phyloP scores from a whole-genome alignment of 805 yeast species.

The Candida qinlingensis region DNA sequence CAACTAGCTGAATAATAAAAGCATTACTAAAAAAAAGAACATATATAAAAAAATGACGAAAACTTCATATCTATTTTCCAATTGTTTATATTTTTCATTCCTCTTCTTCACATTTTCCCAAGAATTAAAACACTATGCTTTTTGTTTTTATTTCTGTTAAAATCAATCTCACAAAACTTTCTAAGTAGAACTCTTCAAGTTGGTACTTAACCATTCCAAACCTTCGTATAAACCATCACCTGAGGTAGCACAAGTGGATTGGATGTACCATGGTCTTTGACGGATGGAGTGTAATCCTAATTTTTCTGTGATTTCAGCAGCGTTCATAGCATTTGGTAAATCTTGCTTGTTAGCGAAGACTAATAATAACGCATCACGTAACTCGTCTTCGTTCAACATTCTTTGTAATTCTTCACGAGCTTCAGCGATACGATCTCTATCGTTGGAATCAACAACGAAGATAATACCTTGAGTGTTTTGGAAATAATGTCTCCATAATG shows the following conservation, averaged over 20 bases:
- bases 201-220: conserved; percentile 92
- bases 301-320: conserved; percentile 97
- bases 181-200: conserved; percentile 66
- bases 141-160: too few relatives aligned
- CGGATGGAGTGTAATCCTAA: conserved; percentile 94
- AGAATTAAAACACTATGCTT: too few relatives aligned
- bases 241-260: conserved; percentile 97
- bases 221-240: conserved; percentile 99
- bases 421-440: conserved; percentile 95
- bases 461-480: conserved; percentile 98
- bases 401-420: conserved; percentile 98
- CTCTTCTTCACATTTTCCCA: neutral
- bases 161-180: neutral
- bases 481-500: conserved; percentile 98
- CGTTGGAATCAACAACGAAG: conserved; percentile 96
- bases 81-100: neutral
- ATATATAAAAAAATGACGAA: too few relatives aligned
- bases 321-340: conserved; percentile 98
- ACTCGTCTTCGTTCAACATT: conserved; percentile 97
- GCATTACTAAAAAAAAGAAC: too few relatives aligned
- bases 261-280: conserved; percentile 99
- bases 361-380: conserved; percentile 90
- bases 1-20: neutral
- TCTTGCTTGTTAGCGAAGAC: conserved; percentile 98
- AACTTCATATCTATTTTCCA: too few relatives aligned